Evolutionary conservation across 768 basidiomycete species (phyloP).

Genomic region (Termitomyces sp.): DNA sequence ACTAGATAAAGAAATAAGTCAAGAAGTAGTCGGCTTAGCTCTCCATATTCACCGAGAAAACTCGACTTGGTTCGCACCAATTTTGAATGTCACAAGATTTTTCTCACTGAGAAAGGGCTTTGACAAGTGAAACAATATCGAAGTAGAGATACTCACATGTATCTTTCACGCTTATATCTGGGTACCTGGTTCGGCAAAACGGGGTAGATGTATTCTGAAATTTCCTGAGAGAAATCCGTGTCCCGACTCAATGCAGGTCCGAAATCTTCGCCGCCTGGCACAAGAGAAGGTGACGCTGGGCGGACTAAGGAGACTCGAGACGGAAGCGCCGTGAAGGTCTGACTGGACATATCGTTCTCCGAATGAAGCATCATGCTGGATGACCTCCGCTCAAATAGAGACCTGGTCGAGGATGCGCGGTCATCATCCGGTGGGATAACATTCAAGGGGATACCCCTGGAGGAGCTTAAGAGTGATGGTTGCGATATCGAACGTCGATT

Average conservation of each 20-base stretch:
- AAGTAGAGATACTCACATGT: neutral
- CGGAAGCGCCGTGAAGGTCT: neutral
- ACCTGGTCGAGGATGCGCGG: neutral
- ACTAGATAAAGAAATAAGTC: too few species aligned
- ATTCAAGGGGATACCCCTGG: neutral
- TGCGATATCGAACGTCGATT: neutral
- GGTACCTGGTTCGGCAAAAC: slow-evolving; percentile 5
- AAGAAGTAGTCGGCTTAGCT: neutral
- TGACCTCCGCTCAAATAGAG: neutral
- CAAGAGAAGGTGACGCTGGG: neutral
- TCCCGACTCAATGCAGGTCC: neutral
- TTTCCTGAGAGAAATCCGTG: neutral
- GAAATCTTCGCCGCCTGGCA: neutral
- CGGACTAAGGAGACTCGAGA: neutral
- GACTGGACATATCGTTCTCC: neutral
- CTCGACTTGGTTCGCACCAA: neutral
- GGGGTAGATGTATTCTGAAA: neutral
- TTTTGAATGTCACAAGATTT: neutral
- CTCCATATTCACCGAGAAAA: slow-evolving; percentile 2
- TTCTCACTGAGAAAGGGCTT: neutral
- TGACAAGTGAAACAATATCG: too few species aligned
- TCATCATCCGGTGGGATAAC: slow-evolving; percentile 1
- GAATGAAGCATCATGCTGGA: neutral
- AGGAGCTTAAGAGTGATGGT: neutral
- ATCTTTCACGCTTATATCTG: slow-evolving; percentile 6